Evolutionary conservation across 1,139 yeast species (phyloP).

Genomic region (Yamadazyma buinensis): DNA sequence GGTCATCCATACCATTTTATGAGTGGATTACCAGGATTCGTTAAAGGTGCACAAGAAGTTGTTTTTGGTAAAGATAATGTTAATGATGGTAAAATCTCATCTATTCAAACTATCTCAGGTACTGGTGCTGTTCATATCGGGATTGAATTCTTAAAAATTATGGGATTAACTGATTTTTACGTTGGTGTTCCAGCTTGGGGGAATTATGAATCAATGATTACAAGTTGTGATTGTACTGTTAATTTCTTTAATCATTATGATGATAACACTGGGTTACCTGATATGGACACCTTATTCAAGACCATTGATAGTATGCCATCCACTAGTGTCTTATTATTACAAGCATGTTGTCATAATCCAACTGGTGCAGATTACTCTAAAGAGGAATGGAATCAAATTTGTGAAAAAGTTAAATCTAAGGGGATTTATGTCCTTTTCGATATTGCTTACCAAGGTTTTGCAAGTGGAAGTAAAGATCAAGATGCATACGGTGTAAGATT

Average conservation of each 20-base stretch:
- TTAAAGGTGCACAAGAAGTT: conserved; percentile 31
- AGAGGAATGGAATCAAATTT: conserved; percentile 75
- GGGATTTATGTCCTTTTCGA: conserved; percentile 75
- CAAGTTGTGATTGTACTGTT: conserved; percentile 26
- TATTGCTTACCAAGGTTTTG: conserved; percentile 93
- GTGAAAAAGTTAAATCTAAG: conserved; percentile 53
- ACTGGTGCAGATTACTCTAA: conserved; percentile 67
- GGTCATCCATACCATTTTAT: conserved; percentile 44
- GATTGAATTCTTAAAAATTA: conserved; percentile 22
- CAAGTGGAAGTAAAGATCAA: conserved; percentile 45
- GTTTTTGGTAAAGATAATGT: conserved; percentile 33
- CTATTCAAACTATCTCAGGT: conserved; percentile 43
- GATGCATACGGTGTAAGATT: conserved; percentile 29
- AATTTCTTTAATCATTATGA: conserved; percentile 32
- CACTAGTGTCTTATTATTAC: conserved; percentile 51
- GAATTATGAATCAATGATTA: conserved; percentile 37
- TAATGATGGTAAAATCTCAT: conserved; percentile 25
- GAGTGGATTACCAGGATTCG: conserved; percentile 40
- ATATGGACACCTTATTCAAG: conserved; percentile 24
- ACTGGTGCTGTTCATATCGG: conserved; percentile 45
- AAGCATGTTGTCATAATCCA: conserved; percentile 78
- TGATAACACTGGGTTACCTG: conserved; percentile 22
- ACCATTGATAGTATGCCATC: conserved; percentile 29
- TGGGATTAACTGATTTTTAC: conserved; percentile 29
- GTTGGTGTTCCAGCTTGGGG: conserved; percentile 43